A percentile compares a stretch with the other conserved stretches of the same genome.
phyloP scores from a whole-genome alignment of 345 rosid genomes.

The Raphanus sativus region DNA sequence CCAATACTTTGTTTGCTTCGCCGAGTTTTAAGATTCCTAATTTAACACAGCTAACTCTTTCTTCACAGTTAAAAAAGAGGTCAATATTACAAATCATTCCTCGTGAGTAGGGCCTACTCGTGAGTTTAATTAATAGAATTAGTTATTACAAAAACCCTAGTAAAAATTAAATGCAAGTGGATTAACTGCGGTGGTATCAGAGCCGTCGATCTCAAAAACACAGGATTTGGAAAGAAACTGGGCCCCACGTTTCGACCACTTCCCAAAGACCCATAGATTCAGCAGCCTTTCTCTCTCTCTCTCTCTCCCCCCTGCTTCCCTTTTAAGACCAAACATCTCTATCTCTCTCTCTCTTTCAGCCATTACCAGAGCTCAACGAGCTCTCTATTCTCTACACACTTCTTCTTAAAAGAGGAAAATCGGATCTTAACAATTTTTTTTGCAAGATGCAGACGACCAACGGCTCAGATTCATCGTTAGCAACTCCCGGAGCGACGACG shows the following conservation, averaged over 20 bases:
- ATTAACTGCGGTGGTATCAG: slow-evolving; percentile 22
- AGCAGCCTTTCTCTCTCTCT: slow-evolving; percentile 25
- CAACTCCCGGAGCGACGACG: slow-evolving; percentile 42
- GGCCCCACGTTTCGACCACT: slow-evolving; percentile 42
- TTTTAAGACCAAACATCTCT: slow-evolving; percentile 28
- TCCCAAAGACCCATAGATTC: slow-evolving; percentile 40
- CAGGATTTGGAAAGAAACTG: slow-evolving; percentile 2
- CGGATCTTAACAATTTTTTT: no score
- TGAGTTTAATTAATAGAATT: not conserved
- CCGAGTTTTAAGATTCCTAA: no score
- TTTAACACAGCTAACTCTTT: no score
- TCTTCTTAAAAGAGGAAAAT: not conserved
- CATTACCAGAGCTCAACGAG: slow-evolving; percentile 12
- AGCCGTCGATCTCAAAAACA: slow-evolving; percentile 29
- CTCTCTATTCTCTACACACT: not conserved
- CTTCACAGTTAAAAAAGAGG: no score
- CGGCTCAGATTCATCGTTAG: slow-evolving; percentile 51
- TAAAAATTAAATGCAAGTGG: slow-evolving; percentile 20
- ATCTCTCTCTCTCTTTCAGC: slow-evolving; percentile 12
- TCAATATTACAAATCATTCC: not conserved
- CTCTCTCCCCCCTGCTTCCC: slow-evolving; percentile 12
- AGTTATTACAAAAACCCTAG: slow-evolving; percentile 27
- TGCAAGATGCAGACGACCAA: slow-evolving; percentile 52
- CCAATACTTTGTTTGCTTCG: not conserved
- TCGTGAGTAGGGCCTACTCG: not conserved